Percentiles rank a stretch among this genome's conserved stretches.
Evolutionary conservation across 768 basidiomycete species (phyloP).

Genomic region (Roridomyces roridus): DNA sequence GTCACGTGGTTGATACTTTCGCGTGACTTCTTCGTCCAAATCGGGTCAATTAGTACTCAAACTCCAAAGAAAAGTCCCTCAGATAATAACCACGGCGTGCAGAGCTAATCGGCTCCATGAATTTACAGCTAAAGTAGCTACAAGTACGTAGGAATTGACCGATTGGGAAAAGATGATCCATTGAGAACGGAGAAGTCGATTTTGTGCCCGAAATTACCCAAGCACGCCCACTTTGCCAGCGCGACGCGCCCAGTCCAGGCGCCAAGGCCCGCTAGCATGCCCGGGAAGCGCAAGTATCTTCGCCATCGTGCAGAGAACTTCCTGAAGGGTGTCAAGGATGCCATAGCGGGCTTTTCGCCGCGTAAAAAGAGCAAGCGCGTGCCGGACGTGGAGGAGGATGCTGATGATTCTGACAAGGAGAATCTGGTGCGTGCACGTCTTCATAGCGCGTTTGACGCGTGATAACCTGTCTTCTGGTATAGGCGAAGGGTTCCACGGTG

Average conservation of each 20-base stretch:
- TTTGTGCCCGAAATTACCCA: not conserved
- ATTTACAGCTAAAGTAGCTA: not conserved
- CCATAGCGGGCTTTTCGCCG: not conserved
- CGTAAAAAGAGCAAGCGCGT: too few relatives aligned
- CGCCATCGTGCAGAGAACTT: not conserved
- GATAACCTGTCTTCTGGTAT: not conserved
- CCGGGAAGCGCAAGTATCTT: not conserved
- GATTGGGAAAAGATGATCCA: not conserved
- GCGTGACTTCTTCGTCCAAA: too few relatives aligned
- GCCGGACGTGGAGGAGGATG: too few relatives aligned
- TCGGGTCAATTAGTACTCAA: too few relatives aligned
- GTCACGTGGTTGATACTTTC: too few relatives aligned
- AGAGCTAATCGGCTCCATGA: not conserved
- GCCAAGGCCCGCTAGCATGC: not conserved
- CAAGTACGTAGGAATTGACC: not conserved
- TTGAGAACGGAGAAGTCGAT: not conserved
- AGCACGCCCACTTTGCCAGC: not conserved
- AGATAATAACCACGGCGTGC: not conserved
- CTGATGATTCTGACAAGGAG: not conserved
- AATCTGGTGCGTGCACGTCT: slow-evolving; percentile 1
- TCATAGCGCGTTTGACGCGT: not conserved
- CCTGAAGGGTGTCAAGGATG: not conserved
- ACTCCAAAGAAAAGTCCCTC: not conserved
- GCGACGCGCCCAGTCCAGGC: not conserved
- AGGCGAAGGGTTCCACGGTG: not conserved